These are phyloP conservation scores for Yarrowia divulgata DNA, from an alignment of 805 yeast species.

Conservation along the genomic window DNA sequence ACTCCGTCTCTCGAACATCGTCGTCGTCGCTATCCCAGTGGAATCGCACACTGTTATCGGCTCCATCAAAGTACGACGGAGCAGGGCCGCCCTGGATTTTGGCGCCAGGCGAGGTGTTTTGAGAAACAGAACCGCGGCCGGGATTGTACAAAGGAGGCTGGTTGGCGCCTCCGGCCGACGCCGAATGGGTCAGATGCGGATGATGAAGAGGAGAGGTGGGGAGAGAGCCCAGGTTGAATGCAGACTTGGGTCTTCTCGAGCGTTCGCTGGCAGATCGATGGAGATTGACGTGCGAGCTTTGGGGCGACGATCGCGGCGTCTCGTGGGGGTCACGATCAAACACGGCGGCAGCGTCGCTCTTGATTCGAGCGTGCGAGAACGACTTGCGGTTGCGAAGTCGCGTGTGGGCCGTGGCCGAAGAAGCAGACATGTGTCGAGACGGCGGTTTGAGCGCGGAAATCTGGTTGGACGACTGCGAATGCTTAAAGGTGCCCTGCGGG, in stretches of 20 bases:
- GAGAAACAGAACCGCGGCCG: not conserved
- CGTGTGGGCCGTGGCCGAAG: conserved; percentile 10
- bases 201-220: conserved; percentile 31
- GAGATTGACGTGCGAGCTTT: conserved; percentile 9
- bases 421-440: conserved; percentile 18
- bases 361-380: conserved; percentile 31
- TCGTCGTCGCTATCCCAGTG: conserved; percentile 39
- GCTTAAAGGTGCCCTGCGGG: conserved; percentile 37
- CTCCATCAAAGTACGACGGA: conserved; percentile 34
- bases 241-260: conserved; percentile 3
- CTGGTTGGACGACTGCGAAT: conserved; percentile 34
- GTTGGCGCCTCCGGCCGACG: conserved; percentile 6
- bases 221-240: conserved; percentile 28
- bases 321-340: conserved; percentile 16
- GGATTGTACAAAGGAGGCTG: conserved; percentile 9
- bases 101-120: conserved; percentile 9
- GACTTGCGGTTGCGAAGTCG: conserved; percentile 27
- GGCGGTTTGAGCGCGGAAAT: conserved; percentile 29
- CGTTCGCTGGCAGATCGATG: conserved; percentile 16
- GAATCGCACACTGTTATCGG: conserved; percentile 18
- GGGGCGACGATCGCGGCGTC: conserved; percentile 28
- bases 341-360: conserved; percentile 13
- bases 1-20: conserved; percentile 34
- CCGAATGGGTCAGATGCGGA: conserved; percentile 24
- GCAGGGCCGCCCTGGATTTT: not conserved